Conservation (phyloP, 495 filamentous ascomycete species). For the Penicillium bovifimosum region DNA sequence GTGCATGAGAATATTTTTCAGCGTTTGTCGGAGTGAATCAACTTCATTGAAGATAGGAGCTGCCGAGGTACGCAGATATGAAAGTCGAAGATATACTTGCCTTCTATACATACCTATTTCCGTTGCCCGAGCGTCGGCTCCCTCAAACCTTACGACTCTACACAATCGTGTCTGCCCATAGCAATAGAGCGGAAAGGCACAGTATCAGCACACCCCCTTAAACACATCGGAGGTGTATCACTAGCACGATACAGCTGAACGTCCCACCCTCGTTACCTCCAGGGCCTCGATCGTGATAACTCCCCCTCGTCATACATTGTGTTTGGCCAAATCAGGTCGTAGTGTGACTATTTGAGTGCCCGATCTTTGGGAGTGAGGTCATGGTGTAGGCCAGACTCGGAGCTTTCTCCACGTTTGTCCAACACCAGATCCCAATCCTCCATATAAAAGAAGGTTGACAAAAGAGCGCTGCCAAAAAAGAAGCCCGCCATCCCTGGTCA, state of each 20-base stretch:
- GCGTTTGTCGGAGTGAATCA: neutral
- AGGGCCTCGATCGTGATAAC: slow-evolving; percentile 5
- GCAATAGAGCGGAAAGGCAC: neutral
- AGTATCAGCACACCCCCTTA: neutral
- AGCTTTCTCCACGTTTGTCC: neutral
- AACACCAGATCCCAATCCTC: neutral
- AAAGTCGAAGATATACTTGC: neutral
- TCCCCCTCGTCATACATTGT: slow-evolving; percentile 13
- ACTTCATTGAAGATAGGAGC: neutral
- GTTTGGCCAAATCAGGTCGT: neutral
- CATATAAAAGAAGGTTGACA: neutral
- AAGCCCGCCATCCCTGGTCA: neutral
- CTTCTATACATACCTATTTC: neutral
- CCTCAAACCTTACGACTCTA: neutral
- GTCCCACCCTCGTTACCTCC: slow-evolving; percentile 11
- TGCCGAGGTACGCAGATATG: neutral
- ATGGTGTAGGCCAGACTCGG: neutral
- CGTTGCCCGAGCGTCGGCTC: neutral
- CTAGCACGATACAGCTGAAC: neutral
- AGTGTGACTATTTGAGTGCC: neutral
- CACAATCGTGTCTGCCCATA: neutral
- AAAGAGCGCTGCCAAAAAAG: slow-evolving; percentile 2
- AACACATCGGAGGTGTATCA: slow-evolving; percentile 20
- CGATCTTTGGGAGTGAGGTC: neutral
- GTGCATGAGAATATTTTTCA: neutral